Base-by-base conservation (phyloP, 371 early-diverging fungal species). In the Enterocytospora artemiae region DNA sequence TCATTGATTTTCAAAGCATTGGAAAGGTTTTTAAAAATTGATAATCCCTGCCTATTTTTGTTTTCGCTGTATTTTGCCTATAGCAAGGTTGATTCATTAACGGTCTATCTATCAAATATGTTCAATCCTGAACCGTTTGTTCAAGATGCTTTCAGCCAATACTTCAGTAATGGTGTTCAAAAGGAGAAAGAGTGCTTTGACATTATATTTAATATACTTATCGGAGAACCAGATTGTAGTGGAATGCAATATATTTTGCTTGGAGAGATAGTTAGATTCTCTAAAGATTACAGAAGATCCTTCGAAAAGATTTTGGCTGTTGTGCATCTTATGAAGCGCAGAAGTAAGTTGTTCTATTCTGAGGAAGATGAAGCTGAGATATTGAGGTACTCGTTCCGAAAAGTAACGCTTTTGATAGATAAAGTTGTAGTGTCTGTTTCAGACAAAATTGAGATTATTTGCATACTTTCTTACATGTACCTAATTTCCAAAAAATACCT, bases 101-200 rank as follows among this genome's bases (percentile, higher is more conserved):
- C 24, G 7, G 20, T 25, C 1, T 28, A 44, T 18, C 58, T 66
- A 45, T n/a, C n/a, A n/a, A n/a, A n/a, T n/a, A n/a, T n/a, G n/a
- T n/a, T n/a, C n/a, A 45, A 67, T 43, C 22, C 16, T n/a, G 60
- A 60, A 0, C 4, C 7, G 22, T 37, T 39, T 39, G 28, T 57
- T 3, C 22, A 56, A n/a, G 72, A 71, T 4, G 50, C 53, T 52
- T 22, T 56, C 55, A 18, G 36, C 4, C 56, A 32, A 25, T 67
- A 48, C 43, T 33, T 61, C 1, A 37, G 41, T 27, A 24, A 46
- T 4, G 55, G 58, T 2, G 45, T 67, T 41, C 53, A 61, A 9
- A 62, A 62, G 44, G 72, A 71, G 34, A 67, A 52, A 36, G 18
- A 30, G n/a, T 41, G 39, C 31, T 71, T 71, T 63, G 56, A 56